Evolutionary conservation across 306 rosid species (phyloP).

Genomic region (Acacia acuminata): DNA sequence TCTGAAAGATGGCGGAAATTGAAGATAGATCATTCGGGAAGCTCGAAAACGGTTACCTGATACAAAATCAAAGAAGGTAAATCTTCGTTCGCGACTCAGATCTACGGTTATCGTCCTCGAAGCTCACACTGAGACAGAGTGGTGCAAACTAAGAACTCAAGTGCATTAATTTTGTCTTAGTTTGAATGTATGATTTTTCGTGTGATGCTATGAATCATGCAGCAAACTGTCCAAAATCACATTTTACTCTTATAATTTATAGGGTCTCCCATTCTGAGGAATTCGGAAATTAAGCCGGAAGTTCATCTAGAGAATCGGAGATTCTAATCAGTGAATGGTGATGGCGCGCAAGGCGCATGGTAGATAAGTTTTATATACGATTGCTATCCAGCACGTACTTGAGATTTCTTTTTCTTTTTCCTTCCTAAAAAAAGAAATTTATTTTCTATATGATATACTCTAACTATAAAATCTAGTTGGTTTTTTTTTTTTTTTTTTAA

Average conservation of each 20-base stretch:
- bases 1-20: not conserved
- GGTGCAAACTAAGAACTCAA: constrained; percentile 2
- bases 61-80: constrained; percentile 5
- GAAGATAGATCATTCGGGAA: not conserved
- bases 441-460: too few species aligned
- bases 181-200: not conserved
- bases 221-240: not conserved
- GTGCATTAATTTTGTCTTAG: not conserved
- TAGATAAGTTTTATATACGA: not conserved
- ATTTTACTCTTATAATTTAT: not conserved
- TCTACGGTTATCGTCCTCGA: constrained; percentile 22
- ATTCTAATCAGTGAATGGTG: not conserved
- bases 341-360: not conserved
- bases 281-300: not conserved
- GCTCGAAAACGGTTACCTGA: constrained; percentile 30
- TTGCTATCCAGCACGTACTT: not conserved
- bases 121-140: constrained; percentile 12
- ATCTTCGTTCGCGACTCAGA: constrained; percentile 38
- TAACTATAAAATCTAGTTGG: too few species aligned
- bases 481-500: too few species aligned
- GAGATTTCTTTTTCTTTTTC: not conserved
- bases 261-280: not conserved
- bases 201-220: not conserved
- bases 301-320: not conserved
- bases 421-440: too few species aligned